These are phyloP conservation scores for Coemansia sp. DNA, from an alignment of 192 early-diverging fungal species.

Conservation along the genomic window DNA sequence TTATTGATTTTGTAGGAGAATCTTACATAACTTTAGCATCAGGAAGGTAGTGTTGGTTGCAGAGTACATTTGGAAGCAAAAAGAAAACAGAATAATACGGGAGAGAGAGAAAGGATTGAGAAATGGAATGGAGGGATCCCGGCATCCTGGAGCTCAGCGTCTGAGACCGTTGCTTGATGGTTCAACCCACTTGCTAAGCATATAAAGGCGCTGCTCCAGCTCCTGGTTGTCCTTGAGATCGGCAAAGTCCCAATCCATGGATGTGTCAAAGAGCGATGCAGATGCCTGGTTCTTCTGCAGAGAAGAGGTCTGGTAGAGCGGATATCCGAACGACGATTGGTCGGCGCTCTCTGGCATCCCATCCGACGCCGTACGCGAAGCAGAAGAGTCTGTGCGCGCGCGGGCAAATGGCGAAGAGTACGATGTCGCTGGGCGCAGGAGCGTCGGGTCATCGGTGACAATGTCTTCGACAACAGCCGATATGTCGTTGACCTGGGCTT, in stretches of 20 bases:
- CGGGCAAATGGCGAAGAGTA: conserved; percentile 29
- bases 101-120: background rate
- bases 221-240: conserved; percentile 56
- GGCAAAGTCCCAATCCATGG: conserved; percentile 51
- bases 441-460: conserved; percentile 22
- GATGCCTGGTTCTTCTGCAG: conserved; percentile 32
- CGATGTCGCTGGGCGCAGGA: conserved; percentile 24
- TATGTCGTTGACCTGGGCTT: conserved; percentile 52
- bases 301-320: conserved; percentile 50
- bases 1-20: too few relatives aligned
- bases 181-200: conserved; percentile 56
- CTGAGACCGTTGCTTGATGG: conserved; percentile 8
- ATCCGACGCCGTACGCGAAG: conserved; percentile 27
- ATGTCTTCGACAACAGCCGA: conserved; percentile 44
- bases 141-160: background rate
- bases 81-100: background rate
- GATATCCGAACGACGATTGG: conserved; percentile 42
- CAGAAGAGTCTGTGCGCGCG: conserved; percentile 38
- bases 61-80: background rate
- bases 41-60: too few relatives aligned
- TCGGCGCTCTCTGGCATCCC: background rate
- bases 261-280: conserved; percentile 28
- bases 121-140: too few relatives aligned
- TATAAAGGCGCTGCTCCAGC: conserved; percentile 51
- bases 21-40: too few relatives aligned